phyloP scores from a whole-genome alignment of 495 filamentous ascomycete species.

The Aspergillus homomorphus region DNA sequence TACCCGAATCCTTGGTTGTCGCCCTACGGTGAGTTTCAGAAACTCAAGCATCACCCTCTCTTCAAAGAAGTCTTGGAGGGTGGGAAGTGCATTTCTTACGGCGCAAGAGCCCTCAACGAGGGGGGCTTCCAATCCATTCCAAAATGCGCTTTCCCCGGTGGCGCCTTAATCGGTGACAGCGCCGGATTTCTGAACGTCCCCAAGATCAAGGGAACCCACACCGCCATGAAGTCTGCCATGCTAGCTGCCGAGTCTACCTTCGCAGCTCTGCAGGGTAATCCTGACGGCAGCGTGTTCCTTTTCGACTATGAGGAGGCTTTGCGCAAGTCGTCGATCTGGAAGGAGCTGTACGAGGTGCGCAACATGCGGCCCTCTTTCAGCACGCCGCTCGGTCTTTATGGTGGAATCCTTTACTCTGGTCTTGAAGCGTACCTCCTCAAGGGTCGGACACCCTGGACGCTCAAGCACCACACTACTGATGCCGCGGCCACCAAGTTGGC shows the following conservation, averaged over 20 bases:
- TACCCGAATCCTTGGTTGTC: slow-evolving; percentile 96
- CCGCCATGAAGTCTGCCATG: slow-evolving; percentile 97
- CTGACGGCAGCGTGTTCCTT: slow-evolving; percentile 75
- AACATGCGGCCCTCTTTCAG: slow-evolving; percentile 98
- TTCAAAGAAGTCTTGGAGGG: slow-evolving; percentile 81
- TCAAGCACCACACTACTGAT: slow-evolving; percentile 70
- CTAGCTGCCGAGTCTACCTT: slow-evolving; percentile 89
- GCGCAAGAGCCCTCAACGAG: slow-evolving; percentile 87
- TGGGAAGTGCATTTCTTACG: slow-evolving; percentile 97
- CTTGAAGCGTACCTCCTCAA: slow-evolving; percentile 86
- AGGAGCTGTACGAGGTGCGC: slow-evolving; percentile 88
- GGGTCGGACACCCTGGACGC: slow-evolving; percentile 86
- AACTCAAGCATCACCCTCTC: slow-evolving; percentile 94
- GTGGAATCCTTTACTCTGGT: slow-evolving; percentile 89
- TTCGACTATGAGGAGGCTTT: slow-evolving; percentile 92
- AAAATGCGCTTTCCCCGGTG: slow-evolving; percentile 92
- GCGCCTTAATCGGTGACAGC: slow-evolving; percentile 92
- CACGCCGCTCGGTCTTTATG: slow-evolving; percentile 75
- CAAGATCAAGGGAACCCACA: slow-evolving; percentile 98
- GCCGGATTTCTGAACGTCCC: slow-evolving; percentile 97
- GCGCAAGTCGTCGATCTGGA: slow-evolving; percentile 86
- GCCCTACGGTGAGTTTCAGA: slow-evolving; percentile 95
- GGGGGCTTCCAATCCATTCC: slow-evolving; percentile 98
- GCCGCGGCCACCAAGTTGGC: slow-evolving; percentile 74
- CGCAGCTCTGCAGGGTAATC: slow-evolving; percentile 60